Evolutionary conservation across 441 rosid genomes (phyloP).

Genomic region (Gossypium gossypioides): DNA sequence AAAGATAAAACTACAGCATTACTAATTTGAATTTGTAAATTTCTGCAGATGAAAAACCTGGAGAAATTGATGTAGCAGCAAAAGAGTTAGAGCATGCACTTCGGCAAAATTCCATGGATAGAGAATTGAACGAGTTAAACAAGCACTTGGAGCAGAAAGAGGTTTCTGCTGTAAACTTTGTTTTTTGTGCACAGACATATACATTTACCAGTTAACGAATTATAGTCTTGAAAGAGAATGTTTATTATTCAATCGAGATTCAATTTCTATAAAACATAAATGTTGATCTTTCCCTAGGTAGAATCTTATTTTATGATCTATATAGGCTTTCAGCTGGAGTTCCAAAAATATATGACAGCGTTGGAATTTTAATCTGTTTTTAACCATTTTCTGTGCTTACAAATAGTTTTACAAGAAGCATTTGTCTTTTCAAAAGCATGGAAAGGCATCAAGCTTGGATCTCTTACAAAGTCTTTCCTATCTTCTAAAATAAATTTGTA

Average conservation of each 20-base stretch:
- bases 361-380: neutral
- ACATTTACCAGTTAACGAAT: neutral
- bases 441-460: neutral
- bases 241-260: neutral
- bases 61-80: constrained; percentile 48
- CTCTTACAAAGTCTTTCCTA: neutral
- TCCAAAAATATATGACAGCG: neutral
- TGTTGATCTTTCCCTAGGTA: neutral
- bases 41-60: constrained; percentile 33
- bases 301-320: neutral
- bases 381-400: neutral
- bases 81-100: constrained; percentile 60
- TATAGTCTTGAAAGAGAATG: constrained; percentile 1
- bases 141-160: constrained; percentile 62
- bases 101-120: constrained; percentile 48
- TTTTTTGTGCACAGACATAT: constrained; percentile 6
- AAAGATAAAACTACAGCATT: neutral
- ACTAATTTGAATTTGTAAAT: neutral
- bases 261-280: neutral
- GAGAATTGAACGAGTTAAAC: constrained; percentile 51
- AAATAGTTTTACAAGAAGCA: neutral
- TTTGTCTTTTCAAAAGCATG: neutral
- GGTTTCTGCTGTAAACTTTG: constrained; percentile 27
- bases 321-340: neutral
- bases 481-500: neutral